A percentile compares a stretch with the other conserved stretches of the same genome.
phyloP scores from a whole-genome alignment of 2,329 filamentous ascomycete species.

The Trichoderma brevicompactum region DNA sequence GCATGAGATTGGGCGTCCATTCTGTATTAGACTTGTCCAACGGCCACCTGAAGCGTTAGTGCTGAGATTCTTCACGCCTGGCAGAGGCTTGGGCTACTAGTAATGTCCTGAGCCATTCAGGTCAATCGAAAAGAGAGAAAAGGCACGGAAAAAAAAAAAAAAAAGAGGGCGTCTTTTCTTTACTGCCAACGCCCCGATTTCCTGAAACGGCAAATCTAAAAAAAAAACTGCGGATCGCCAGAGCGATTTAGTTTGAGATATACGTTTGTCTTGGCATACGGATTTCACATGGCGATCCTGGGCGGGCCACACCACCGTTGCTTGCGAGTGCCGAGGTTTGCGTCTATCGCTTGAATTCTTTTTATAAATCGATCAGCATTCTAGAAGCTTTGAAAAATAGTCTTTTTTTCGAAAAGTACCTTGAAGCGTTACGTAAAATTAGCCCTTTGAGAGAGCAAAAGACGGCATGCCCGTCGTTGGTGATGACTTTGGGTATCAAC shows the following conservation, averaged over 20 bases:
- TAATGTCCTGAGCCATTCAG: not conserved
- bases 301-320: not conserved
- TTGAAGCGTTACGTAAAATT: slow-evolving; percentile 1
- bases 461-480: too few species aligned
- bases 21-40: not conserved
- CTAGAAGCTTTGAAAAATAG: slow-evolving; percentile 1
- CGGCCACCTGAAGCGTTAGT: slow-evolving; percentile 1
- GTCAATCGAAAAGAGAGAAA: not conserved
- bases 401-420: too few species aligned
- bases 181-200: not conserved
- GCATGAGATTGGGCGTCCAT: not conserved
- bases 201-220: slow-evolving; percentile 1
- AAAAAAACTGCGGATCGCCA: not conserved
- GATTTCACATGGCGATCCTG: slow-evolving; percentile 19
- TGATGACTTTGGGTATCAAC: too few species aligned
- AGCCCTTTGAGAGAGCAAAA: not conserved
- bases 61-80: not conserved
- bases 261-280: slow-evolving; percentile 11
- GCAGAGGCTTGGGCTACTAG: not conserved
- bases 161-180: not conserved
- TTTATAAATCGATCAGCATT: not conserved
- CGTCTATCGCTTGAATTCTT: not conserved
- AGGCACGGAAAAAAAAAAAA: not conserved
- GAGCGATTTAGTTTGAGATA: slow-evolving; percentile 19
- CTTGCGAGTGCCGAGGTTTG: slow-evolving; percentile 14